These are phyloP conservation scores for Peribolospora baueri DNA, from an alignment of 768 basidiomycete genomes.

Conservation along the genomic window DNA sequence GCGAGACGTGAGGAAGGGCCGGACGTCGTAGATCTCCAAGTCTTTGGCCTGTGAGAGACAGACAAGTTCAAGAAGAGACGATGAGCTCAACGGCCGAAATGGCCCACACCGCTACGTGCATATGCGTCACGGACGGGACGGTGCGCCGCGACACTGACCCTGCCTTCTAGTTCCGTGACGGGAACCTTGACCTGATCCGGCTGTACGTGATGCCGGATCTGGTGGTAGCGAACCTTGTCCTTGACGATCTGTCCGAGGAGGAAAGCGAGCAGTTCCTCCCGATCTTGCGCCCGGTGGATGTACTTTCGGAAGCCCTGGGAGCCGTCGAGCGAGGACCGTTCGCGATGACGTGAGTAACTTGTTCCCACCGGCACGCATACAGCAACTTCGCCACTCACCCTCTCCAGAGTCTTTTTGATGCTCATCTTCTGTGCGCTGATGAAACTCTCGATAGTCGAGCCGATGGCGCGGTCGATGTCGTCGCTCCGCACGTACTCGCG, in stretches of 20 bases:
- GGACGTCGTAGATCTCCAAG: slow-evolving; percentile 77
- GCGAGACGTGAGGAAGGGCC: slow-evolving; percentile 60
- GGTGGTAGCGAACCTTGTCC: slow-evolving; percentile 63
- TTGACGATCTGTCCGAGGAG: slow-evolving; percentile 55
- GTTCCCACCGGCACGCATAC: not conserved
- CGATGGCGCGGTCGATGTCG: slow-evolving; percentile 91
- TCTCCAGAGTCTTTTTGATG: slow-evolving; percentile 89
- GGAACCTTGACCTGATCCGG: slow-evolving; percentile 55
- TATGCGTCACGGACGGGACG: not conserved
- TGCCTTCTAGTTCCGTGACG: slow-evolving; percentile 56
- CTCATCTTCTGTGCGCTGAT: slow-evolving; percentile 93
- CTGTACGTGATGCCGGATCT: slow-evolving; percentile 48
- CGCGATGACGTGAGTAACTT: not conserved
- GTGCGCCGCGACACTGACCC: slow-evolving; percentile 29
- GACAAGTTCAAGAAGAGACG: not conserved
- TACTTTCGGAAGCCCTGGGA: slow-evolving; percentile 84
- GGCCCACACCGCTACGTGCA: not conserved
- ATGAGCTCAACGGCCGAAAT: not conserved
- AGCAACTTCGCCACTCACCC: slow-evolving; percentile 30
- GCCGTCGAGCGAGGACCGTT: not conserved
- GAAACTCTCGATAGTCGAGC: slow-evolving; percentile 82
- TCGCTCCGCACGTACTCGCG: slow-evolving; percentile 86
- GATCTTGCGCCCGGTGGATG: slow-evolving; percentile 78
- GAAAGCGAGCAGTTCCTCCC: slow-evolving; percentile 86
- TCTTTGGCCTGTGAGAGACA: slow-evolving; percentile 50